These are phyloP conservation scores for Nicotiana benthamiana DNA, from an alignment of 257 asterid genomes.

Conservation along the genomic window DNA sequence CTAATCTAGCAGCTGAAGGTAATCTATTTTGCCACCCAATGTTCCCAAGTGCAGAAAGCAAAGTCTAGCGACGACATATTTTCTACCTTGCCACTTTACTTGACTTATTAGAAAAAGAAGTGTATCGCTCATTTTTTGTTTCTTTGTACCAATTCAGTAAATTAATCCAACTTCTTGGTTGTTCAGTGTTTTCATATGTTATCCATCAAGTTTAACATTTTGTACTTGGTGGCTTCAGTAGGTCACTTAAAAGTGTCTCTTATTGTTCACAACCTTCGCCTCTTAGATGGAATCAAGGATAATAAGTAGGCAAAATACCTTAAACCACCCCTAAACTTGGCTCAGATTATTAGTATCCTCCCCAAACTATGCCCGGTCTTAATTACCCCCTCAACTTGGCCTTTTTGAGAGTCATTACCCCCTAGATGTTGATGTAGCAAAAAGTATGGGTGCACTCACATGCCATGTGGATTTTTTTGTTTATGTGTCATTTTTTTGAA, in stretches of 20 bases:
- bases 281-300: neutral
- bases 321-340: too few relatives aligned
- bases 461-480: too few relatives aligned
- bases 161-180: neutral
- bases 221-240: neutral
- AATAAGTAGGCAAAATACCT: too few relatives aligned
- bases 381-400: too few relatives aligned
- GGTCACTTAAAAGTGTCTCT: neutral
- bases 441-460: too few relatives aligned
- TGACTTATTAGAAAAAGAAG: neutral
- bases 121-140: neutral
- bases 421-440: too few relatives aligned
- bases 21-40: conserved; percentile 9
- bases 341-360: too few relatives aligned
- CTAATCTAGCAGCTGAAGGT: conserved; percentile 99
- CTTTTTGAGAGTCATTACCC: too few relatives aligned
- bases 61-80: neutral
- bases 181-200: neutral
- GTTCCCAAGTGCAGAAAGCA: neutral
- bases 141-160: neutral
- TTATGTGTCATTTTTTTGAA: too few relatives aligned
- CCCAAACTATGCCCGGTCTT: too few relatives aligned
- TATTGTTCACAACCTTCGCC: neutral
- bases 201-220: neutral
- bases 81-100: neutral